Conservation (phyloP, 768 basidiomycete genomes). For the Trametopsis cervina region DNA sequence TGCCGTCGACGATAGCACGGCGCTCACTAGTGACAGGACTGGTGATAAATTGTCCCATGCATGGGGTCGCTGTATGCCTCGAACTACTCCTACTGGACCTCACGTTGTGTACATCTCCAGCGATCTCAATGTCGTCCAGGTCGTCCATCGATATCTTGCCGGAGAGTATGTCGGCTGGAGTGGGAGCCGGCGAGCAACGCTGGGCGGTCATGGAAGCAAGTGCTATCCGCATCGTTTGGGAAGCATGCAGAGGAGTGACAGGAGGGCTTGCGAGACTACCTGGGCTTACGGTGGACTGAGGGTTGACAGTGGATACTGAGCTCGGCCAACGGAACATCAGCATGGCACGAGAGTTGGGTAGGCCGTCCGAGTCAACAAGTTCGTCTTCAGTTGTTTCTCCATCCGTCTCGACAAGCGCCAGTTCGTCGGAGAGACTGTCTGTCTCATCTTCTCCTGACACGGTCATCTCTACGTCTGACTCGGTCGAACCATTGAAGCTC, state of each 20-base stretch:
- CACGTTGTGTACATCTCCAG: conserved; percentile 12
- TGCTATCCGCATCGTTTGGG: conserved; percentile 20
- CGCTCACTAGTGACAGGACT: neutral
- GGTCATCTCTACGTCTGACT: conserved; percentile 40
- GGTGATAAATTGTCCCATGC: conserved; percentile 32
- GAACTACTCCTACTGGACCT: neutral
- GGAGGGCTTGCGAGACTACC: conserved; percentile 25
- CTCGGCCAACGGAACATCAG: conserved; percentile 61
- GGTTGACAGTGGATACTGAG: conserved; percentile 54
- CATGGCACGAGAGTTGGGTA: conserved; percentile 74
- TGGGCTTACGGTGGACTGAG: conserved; percentile 67
- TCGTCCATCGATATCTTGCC: conserved; percentile 44
- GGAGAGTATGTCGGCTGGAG: conserved; percentile 62
- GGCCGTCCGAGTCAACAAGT: conserved; percentile 65
- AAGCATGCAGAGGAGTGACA: conserved; percentile 11
- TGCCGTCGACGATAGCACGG: conserved; percentile 12
- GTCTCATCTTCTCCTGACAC: conserved; percentile 29
- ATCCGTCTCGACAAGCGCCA: conserved; percentile 35
- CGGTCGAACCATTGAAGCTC: conserved; percentile 22
- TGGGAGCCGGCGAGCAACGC: conserved; percentile 32
- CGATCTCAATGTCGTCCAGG: conserved; percentile 21
- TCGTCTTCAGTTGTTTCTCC: conserved; percentile 84
- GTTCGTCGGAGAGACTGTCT: conserved; percentile 10
- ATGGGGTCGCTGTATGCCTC: conserved; percentile 15
- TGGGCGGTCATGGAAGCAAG: conserved; percentile 22